These are phyloP conservation scores for Zanthoxylum bungeanum DNA, from an alignment of 345 rosid genomes.

Conservation along the genomic window DNA sequence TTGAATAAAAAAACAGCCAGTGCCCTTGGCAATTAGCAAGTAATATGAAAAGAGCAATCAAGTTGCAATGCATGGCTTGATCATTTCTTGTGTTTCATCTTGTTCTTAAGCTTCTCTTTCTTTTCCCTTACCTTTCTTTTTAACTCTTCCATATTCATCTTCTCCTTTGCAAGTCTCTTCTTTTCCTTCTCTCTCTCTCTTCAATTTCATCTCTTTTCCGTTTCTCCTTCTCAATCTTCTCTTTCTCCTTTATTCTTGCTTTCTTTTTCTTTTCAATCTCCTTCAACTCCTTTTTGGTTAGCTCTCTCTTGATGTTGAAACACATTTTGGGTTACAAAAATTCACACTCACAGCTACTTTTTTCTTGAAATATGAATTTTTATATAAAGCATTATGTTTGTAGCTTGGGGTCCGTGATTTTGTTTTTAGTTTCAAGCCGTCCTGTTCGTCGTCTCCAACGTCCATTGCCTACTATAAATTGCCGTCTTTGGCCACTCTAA, in stretches of 20 bases:
- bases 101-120: not conserved
- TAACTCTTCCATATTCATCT: too few relatives aligned
- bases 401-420: not conserved
- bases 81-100: not conserved
- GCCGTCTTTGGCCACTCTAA: too few relatives aligned
- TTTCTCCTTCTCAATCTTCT: not conserved
- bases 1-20: too few relatives aligned
- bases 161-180: not conserved
- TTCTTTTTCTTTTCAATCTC: slow-evolving; percentile 18
- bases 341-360: not conserved
- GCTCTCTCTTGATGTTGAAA: slow-evolving; percentile 10
- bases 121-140: not conserved
- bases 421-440: not conserved
- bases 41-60: not conserved
- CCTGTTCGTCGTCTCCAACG: not conserved
- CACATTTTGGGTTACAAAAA: slow-evolving; percentile 15
- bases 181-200: not conserved
- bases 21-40: too few relatives aligned
- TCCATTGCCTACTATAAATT: not conserved
- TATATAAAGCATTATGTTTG: not conserved
- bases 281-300: slow-evolving; percentile 21
- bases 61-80: not conserved
- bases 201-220: not conserved
- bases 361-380: not conserved
- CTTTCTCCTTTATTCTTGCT: slow-evolving; percentile 12